Base-by-base conservation (phyloP, 2,329 filamentous ascomycete species). In the Fusarium graminum region DNA sequence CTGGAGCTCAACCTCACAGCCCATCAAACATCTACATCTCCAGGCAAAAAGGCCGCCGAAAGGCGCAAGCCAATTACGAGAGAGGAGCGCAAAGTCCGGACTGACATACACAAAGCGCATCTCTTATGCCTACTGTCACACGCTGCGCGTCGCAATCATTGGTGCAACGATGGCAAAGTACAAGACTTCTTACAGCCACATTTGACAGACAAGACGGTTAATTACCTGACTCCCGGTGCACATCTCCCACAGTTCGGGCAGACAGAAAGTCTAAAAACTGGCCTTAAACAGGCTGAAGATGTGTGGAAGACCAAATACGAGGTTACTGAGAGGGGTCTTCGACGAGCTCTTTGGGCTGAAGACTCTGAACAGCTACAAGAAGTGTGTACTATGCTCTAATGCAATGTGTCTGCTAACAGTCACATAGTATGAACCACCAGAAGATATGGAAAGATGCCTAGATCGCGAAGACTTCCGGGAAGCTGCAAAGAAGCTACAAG, bases 41-140 rank as follows among this genome's bases (percentile, higher is more conserved):
- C 74, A 46, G 39, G 65, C 41, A 78, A 76, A 46, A 74, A 72
- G 38, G 63, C 63, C 2, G 71, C 63, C 0, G 80, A 83, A 25
- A 79, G 83, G 44, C 81, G 83, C 49, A 88, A 83, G 70, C 81
- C 83, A 3, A 78, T 88, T 5, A 85, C 77, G 25, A 85, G 81
- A 63, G 82, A 82, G 19, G 86, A 89, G 68, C 85, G 80, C 63
- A 78, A 79, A 41, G 79, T 76, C 14, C 87, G 94, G 19, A 76
- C 95, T 29, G 86, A 92, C 50, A 83, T 93, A n/a, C 95, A 99
- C 77, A 97, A 94, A 77, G 82, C 89, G 63, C 94, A 99, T 78
- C 68, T 98, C 1, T 80, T 97, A 14, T 97, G 92, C 74, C 83
- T 99, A 3, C 78, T 99, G 16, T 87, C 88, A 11, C 92, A 98